phyloP scores from a whole-genome alignment of 164 flowering plant genomes.

The Vitis riparia region DNA sequence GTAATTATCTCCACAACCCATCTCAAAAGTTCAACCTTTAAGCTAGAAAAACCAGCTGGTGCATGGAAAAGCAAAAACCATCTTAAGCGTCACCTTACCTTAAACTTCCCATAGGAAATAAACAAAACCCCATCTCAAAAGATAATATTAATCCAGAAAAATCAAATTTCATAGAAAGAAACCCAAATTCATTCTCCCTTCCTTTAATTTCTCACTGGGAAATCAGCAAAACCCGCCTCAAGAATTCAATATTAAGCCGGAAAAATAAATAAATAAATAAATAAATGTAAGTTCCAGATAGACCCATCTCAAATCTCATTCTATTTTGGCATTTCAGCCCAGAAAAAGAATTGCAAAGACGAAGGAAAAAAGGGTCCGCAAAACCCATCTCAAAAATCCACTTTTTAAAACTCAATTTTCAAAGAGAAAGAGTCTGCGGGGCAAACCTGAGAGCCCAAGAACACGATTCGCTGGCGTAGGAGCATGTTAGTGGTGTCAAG shows the following conservation, averaged over 20 bases:
- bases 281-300: too few relatives aligned
- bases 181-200: too few relatives aligned
- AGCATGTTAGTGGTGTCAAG: slow-evolving; percentile 87
- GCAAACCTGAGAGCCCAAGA: slow-evolving; percentile 78
- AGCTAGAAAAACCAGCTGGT: not conserved
- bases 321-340: too few relatives aligned
- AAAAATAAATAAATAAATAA: too few relatives aligned
- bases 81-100: too few relatives aligned
- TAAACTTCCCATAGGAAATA: not conserved
- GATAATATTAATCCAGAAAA: not conserved
- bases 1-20: not conserved
- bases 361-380: not conserved
- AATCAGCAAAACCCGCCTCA: too few relatives aligned
- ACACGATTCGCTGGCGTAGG: slow-evolving; percentile 87
- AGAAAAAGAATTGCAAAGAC: not conserved
- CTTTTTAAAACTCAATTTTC: too few relatives aligned
- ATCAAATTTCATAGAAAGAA: too few relatives aligned
- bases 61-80: not conserved
- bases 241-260: too few relatives aligned
- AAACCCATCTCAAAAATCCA: not conserved
- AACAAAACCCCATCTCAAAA: not conserved
- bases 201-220: too few relatives aligned
- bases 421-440: slow-evolving; percentile 2
- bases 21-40: not conserved
- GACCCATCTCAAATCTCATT: too few relatives aligned